Base-by-base conservation (phyloP, 2,329 filamentous ascomycete genomes). In the Fusarium pilosicola region DNA sequence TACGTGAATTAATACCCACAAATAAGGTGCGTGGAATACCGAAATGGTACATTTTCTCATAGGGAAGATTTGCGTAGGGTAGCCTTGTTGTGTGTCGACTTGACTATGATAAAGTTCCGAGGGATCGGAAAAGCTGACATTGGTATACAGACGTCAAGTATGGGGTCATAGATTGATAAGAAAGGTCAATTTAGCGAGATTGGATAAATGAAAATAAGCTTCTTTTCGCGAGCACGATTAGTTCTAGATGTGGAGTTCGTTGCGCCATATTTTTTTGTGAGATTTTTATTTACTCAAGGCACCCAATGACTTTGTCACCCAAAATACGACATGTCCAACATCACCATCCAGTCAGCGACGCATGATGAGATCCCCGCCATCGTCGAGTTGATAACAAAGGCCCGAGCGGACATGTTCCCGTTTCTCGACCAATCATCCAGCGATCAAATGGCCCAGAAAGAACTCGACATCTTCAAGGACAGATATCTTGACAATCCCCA, bases 381-480 rank as follows among this genome's bases (percentile, higher is more conserved):
- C 17, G 70, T 78, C 18, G 61, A 65, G 18, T 78, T 79, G 44
- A 70, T 75, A 44, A 73, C 61, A 14, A 62, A 59, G 32, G 77
- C 78, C 28, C 79, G 79, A 24, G 66, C 65, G 20, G 68, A 68
- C 39, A 80, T 80, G 76, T 80, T 80, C 41, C 77, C 79, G 11
- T 77, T 77, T 41, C 54, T 80, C 1, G 71, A 77, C 30, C 34
- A 67, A 10, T 28, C 62, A 32, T 77, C 71, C 3, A 76, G 74
- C 44, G 22, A 44, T 3, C n/a, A 68, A 11, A 59, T 71, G 32
- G 73, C 74, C 3, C 36, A 72, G 3, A 56, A 42, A 1, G 78
- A 80, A 36, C 70, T 76, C 6, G 59, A 26, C 6, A 72, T 17
- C 9, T 80, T 80, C 41, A 57, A 70, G 22, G 14, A 28, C n/a